Percentiles rank a stretch among this genome's conserved stretches.
Conservation (phyloP, 441 rosid species). For the Adansonia madagascariensis region DNA sequence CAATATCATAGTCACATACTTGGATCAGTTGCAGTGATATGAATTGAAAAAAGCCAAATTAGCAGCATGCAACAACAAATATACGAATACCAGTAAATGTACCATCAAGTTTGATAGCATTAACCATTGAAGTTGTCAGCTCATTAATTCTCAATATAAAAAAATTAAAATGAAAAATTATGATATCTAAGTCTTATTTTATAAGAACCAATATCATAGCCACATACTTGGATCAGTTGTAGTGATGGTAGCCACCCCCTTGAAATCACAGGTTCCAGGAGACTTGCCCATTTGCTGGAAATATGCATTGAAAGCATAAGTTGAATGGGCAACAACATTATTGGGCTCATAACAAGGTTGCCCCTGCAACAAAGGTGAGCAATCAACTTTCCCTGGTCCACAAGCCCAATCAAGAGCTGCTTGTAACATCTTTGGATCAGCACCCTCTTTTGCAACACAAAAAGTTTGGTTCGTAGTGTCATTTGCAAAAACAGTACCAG, state of each 20-base stretch:
- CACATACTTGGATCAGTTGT: slow-evolving; percentile 87
- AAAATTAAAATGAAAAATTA: neutral
- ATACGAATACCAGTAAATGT: neutral
- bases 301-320: slow-evolving; percentile 87
- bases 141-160: neutral
- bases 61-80: neutral
- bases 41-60: neutral
- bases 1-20: slow-evolving; percentile 48
- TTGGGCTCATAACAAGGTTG: slow-evolving; percentile 80
- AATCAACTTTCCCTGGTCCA: slow-evolving; percentile 89
- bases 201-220: neutral
- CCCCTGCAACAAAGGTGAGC: slow-evolving; percentile 73
- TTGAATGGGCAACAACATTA: slow-evolving; percentile 70
- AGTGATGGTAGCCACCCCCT: slow-evolving; percentile 83
- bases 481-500: slow-evolving; percentile 77
- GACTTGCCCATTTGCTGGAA: slow-evolving; percentile 74
- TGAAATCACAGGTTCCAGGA: slow-evolving; percentile 85
- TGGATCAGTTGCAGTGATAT: slow-evolving; percentile 79
- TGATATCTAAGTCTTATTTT: neutral
- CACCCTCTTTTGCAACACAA: slow-evolving; percentile 71
- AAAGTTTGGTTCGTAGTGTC: slow-evolving; percentile 94
- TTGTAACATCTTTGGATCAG: slow-evolving; percentile 85
- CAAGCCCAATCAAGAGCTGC: slow-evolving; percentile 99
- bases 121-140: neutral
- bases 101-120: neutral